A percentile compares a stretch with the other conserved stretches of the same genome.
Evolutionary conservation across 2,329 filamentous ascomycete species (phyloP).

Genomic region (Fusarium tricinctum): DNA sequence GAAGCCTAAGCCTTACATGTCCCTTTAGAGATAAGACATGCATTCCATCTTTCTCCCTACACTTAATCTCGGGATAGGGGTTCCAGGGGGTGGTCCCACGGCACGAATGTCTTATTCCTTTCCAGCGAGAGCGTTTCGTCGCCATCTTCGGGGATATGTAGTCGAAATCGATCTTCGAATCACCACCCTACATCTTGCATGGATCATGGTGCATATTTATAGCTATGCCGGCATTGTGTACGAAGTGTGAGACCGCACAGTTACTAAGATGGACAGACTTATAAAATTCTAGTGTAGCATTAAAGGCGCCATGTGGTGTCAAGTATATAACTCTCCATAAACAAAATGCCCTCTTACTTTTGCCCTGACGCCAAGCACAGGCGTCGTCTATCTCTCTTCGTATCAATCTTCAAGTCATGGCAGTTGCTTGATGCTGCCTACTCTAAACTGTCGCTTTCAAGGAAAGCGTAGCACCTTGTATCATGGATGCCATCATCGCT

Average conservation of each 20-base stretch:
- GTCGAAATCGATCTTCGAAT: slow-evolving; percentile 8
- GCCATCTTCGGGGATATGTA: neutral
- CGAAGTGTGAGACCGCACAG: neutral
- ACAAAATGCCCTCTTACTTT: slow-evolving; percentile 42
- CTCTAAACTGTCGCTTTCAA: slow-evolving; percentile 3
- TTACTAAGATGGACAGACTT: slow-evolving; percentile 14
- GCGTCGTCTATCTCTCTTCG: slow-evolving; percentile 35
- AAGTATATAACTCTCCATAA: slow-evolving; percentile 44
- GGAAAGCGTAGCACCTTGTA: slow-evolving; percentile 11
- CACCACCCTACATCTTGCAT: slow-evolving; percentile 12
- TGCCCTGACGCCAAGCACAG: slow-evolving; percentile 37
- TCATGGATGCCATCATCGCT: slow-evolving; percentile 23
- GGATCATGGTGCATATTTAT: slow-evolving; percentile 3
- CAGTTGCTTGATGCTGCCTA: slow-evolving; percentile 13
- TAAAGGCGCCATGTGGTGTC: slow-evolving; percentile 36
- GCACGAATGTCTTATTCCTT: slow-evolving; percentile 3
- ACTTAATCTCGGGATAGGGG: slow-evolving; percentile 7
- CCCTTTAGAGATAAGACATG: slow-evolving; percentile 12
- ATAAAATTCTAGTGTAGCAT: slow-evolving; percentile 41
- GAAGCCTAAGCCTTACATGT: slow-evolving; percentile 6
- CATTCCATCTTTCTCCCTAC: slow-evolving; percentile 34
- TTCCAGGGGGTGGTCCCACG: neutral
- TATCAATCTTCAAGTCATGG: slow-evolving; percentile 13
- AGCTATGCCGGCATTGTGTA: neutral
- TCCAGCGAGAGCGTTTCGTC: neutral